These are phyloP conservation scores for Tylopilus plumbeoviolaceoides DNA, from an alignment of 768 basidiomycete species.

Conservation along the genomic window DNA sequence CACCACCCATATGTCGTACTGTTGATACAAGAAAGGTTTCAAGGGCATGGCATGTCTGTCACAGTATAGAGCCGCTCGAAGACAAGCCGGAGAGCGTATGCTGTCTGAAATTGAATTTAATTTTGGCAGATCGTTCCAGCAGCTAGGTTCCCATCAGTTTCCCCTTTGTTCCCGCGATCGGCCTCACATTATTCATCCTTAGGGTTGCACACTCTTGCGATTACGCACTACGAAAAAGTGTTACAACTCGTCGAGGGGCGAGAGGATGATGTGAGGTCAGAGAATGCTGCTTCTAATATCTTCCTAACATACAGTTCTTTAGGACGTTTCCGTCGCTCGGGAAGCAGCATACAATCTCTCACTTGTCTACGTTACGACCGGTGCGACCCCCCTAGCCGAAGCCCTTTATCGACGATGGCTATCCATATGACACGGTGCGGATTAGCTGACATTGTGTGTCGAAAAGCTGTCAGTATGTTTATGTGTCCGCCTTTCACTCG, in stretches of 20 bases:
- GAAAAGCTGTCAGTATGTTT: not conserved
- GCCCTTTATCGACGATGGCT: conserved; percentile 75
- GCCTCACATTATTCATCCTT: not conserved
- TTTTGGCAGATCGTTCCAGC: conserved; percentile 79
- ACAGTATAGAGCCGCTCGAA: conserved; percentile 69
- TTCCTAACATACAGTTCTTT: not conserved
- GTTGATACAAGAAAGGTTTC: not conserved
- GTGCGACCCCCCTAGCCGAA: conserved; percentile 67
- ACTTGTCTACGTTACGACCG: conserved; percentile 75
- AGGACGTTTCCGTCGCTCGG: conserved; percentile 11
- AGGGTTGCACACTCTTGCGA: conserved; percentile 82
- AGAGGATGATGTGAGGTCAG: conserved; percentile 1
- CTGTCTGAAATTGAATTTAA: conserved; percentile 88
- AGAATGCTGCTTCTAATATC: too few relatives aligned
- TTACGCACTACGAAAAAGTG: conserved; percentile 78
- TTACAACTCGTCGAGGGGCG: conserved; percentile 53
- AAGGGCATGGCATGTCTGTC: conserved; percentile 84
- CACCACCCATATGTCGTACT: not conserved
- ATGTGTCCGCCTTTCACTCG: not conserved
- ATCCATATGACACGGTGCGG: conserved; percentile 48
- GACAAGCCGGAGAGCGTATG: conserved; percentile 34
- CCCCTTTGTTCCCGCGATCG: not conserved
- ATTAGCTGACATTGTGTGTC: not conserved
- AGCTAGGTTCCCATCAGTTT: not conserved
- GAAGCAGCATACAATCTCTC: conserved; percentile 55